Base-by-base conservation (phyloP, 2,329 filamentous ascomycete species). In the Fusarium algeriense region DNA sequence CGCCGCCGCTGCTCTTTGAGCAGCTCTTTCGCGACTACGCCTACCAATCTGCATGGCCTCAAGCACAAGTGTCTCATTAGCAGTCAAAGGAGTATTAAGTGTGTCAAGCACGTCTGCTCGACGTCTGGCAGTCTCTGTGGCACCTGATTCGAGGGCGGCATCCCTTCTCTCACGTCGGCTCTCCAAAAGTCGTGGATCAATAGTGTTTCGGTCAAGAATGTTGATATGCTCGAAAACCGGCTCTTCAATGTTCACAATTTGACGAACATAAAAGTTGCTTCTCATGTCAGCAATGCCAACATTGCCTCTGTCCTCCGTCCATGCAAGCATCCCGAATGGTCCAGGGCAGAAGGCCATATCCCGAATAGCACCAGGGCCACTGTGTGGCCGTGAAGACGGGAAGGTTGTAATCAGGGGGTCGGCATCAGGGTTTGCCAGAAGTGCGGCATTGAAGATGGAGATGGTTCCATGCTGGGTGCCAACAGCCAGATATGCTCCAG, bases 301-400 rank as follows among this genome's bases (percentile, higher is more conserved):
- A 60, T 90, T 86, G 6, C 91, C 92, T 69, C 93, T 91, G 75
- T 97, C 93, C 80, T 99, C 96, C 12, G 94, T 93, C 95, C 96
- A 98, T 10, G 97, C 92, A 43, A 99, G 84, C 20, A 99, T 88
- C 78, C 98, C 95, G 85, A 92, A 95, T 1, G 95, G 93, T 3
- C 93, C 92, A 1, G 95, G 95, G 7, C 93, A 94, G 78, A 99
- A 99, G 2, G 92, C 88, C 92, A 98, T 97, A 67, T 94, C 93
- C 68, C 96, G 89, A 57, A 98, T 90, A 35, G 95, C 94, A 45
- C 95, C 95, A 23, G 88, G 86, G 26, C 89, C 87, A n/a, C 85
- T 86, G 65, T 88, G 87, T 1, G 93, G 89, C 67, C 93, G 86
- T 1, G 94, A 95, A 19, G 94, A 95, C 63, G 88, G 88, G 76